Conservation (phyloP, 78 protist genomes). For the Dictyostelium firmibasis region DNA sequence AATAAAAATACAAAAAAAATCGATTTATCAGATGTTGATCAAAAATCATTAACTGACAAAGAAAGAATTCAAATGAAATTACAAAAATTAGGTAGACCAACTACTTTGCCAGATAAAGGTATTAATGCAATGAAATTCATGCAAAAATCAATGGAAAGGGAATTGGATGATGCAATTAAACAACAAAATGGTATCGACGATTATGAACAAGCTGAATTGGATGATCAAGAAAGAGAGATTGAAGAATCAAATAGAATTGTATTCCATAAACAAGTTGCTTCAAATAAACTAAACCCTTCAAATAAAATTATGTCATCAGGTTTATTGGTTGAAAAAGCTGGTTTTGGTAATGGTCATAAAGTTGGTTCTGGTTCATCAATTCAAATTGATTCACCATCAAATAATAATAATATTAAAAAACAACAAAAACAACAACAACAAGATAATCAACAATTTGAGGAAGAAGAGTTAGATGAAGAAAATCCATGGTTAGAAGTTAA, state of each 20-base stretch:
- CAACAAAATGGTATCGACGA: conserved; percentile 18
- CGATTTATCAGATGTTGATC: conserved; percentile 10
- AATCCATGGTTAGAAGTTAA: conserved; percentile 71
- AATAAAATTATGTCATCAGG: neutral
- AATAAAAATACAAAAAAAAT: neutral
- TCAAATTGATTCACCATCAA: neutral
- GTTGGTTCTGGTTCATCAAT: conserved; percentile 2
- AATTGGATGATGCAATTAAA: conserved; percentile 19
- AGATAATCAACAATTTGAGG: conserved; percentile 9
- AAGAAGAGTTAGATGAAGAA: conserved; percentile 40
- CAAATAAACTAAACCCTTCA: neutral
- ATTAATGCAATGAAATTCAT: conserved; percentile 77
- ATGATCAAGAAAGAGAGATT: neutral
- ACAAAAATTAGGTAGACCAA: conserved; percentile 24
- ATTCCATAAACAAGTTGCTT: conserved; percentile 13
- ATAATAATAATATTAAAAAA: neutral
- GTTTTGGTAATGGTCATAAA: conserved; percentile 58
- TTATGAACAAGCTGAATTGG: conserved; percentile 28
- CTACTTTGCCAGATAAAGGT: conserved; percentile 34
- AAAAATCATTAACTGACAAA: conserved; percentile 10
- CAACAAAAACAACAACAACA: conserved; percentile 9
- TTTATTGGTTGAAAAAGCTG: conserved; percentile 42
- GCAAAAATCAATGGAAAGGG: conserved; percentile 61
- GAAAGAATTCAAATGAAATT: conserved; percentile 61
- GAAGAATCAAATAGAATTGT: conserved; percentile 35